Base-by-base conservation (phyloP, 129 eudicot species). In the Artemisia annua region DNA sequence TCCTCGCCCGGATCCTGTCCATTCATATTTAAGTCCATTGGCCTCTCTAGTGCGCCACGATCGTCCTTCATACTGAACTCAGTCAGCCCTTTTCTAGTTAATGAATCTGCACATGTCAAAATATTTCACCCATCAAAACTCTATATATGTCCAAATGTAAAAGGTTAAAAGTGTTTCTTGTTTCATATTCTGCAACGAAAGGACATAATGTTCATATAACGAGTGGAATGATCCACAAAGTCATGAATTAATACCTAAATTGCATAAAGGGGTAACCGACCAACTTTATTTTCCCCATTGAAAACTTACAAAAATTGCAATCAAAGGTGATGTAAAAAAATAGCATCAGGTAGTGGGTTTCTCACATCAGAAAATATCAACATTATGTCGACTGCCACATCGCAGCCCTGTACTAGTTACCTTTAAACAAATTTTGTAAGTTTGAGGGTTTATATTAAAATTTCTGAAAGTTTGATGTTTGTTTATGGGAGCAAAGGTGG, bases 91-190 rank as follows among this genome's bases (percentile, higher is more conserved):
- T 71, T 61, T 48, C 35, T 59, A 54, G 82, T 50, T 54, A 17
- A 39, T 51, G 82, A 56, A 73, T 79, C 84, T 79, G 82, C 20
- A 76, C 43, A 82, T 59, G 16, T 50, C 80, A 79, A 54, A 71
- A 72, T 74, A 75, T 19, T 44, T 67, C 53, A 52, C 12, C 58
- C 0, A 13, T 68, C 19, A 78, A 48, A 64, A 81, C 64, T 61
- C 26, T 62, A 63, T 26, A 44, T 8, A 62, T 2, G 24, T 52
- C 48, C 19, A 44, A 15, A 50, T 0, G 22, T 59, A 59, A 55
- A n/a, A n/a, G 75, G 58, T 52, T 48, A 7, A 11, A 51, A 53
- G 28, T 24, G 24, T 12, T 55, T 39, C 46, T 39, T 63, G 53
- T 52, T 46, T 65, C 24, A 49, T 54, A 1, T 63, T 72, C 5